These are phyloP conservation scores for Phoma sp. DNA, from an alignment of 2,329 filamentous ascomycete genomes.

Conservation along the genomic window DNA sequence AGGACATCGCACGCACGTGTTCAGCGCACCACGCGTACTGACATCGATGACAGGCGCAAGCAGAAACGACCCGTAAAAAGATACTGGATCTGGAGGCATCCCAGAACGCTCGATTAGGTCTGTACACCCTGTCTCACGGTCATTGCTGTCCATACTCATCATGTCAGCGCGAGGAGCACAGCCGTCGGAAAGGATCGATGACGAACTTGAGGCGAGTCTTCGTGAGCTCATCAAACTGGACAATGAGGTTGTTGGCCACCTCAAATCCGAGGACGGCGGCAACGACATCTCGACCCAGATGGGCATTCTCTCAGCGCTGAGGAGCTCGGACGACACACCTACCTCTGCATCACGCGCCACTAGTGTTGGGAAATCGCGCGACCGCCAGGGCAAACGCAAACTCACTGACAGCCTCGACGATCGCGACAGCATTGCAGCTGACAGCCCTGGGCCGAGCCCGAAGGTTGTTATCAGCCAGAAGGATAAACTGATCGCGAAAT, in stretches of 20 bases:
- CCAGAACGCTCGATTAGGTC: slow-evolving; percentile 39
- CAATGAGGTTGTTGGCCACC: slow-evolving; percentile 53
- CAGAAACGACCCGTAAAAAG: slow-evolving; percentile 40
- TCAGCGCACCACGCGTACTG: neutral
- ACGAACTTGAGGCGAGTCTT: slow-evolving; percentile 53
- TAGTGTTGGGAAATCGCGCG: slow-evolving; percentile 45
- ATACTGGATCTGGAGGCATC: slow-evolving; percentile 38
- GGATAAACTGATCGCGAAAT: slow-evolving; percentile 48
- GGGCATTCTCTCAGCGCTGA: slow-evolving; percentile 55
- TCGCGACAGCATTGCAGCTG: slow-evolving; percentile 47
- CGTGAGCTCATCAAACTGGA: slow-evolving; percentile 56
- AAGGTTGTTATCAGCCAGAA: slow-evolving; percentile 43
- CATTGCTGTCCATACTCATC: slow-evolving; percentile 7
- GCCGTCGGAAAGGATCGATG: slow-evolving; percentile 50
- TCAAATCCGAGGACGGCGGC: slow-evolving; percentile 49
- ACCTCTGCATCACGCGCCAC: slow-evolving; percentile 44
- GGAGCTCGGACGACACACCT: slow-evolving; percentile 53
- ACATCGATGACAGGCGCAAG: slow-evolving; percentile 31
- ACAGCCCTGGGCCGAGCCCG: slow-evolving; percentile 46
- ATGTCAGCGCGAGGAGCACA: slow-evolving; percentile 42
- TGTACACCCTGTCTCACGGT: neutral
- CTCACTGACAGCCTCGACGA: slow-evolving; percentile 46
- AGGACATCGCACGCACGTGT: too few species aligned
- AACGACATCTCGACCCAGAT: slow-evolving; percentile 53
- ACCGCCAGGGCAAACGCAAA: slow-evolving; percentile 47